Evolutionary conservation across 2,329 filamentous ascomycete genomes (phyloP), one percentile per base, ranked within the genome.

Genomic region (Ophiostoma quercus): DNA sequence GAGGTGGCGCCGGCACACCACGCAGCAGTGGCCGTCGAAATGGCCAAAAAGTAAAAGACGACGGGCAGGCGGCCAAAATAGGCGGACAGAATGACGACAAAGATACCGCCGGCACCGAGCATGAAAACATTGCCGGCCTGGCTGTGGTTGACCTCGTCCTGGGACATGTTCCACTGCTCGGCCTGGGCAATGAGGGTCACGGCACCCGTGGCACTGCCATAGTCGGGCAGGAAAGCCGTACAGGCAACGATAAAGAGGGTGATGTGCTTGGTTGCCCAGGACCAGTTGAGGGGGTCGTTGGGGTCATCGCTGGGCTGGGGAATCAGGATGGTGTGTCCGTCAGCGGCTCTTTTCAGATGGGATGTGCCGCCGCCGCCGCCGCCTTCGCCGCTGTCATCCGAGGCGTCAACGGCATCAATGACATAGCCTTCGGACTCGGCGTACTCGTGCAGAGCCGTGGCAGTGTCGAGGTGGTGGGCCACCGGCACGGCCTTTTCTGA

Each of bases 211-310:
- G 80, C 82, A 29, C 80, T 81, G 19, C 82, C 82, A 75, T 82
- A 85, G 72, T 86, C 83, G 1, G 81, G 81, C 47, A 84, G 75
- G 67, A 84, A 81, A 1, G 83, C 81, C 0, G 79, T 79, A 22
- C 80, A 76, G 14, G 81, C 79, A 2, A 86, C 77, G n/a, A 84
- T 79, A n/a, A 81, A 77, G 1, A 86, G 76, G 39, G 84, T 80
- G 19, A 80, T 57, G 70, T 83, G 80, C 74, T 87, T 87, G 77
- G 81, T 82, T 68, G 75, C 70, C 69, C 78, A 77, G 37, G 76
- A 78, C 85, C 84, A 87, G 74, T 87, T 87, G 57, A 87, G 75
- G 0, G 84, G 84, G 72, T 87, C 84, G 60, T 82, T 77, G 1
- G 81, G 79, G 68, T 84, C 81, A 51, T 80, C 80, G 69, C 80